phyloP scores from a whole-genome alignment of 169 alveolate genomes.

The Babesia ovata region DNA sequence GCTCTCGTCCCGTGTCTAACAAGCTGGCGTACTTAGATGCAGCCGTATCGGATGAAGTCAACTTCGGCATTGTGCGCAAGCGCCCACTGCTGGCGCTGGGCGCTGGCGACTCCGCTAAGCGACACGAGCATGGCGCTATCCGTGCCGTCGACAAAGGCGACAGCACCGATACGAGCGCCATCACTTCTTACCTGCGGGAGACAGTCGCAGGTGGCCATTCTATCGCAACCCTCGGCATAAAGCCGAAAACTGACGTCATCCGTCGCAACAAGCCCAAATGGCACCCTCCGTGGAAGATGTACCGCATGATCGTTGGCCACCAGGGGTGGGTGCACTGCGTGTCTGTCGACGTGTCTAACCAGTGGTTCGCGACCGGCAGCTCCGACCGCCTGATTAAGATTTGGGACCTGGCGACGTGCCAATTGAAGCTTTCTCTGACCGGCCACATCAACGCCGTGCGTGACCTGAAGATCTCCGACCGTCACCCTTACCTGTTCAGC shows the following conservation, averaged over 20 bases:
- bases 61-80: conserved; percentile 21
- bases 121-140: conserved; percentile 24
- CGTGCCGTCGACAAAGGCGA: conserved; percentile 25
- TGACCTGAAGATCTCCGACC: conserved; percentile 89
- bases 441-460: conserved; percentile 97
- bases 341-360: conserved; percentile 94
- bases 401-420: conserved; percentile 98
- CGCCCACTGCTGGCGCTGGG: conserved; percentile 43
- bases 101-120: conserved; percentile 1
- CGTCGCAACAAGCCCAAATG: conserved; percentile 81
- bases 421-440: conserved; percentile 92
- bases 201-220: conserved; percentile 69
- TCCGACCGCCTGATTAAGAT: conserved; percentile 96
- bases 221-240: conserved; percentile 69
- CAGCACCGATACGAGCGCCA: conserved; percentile 1
- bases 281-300: conserved; percentile 97
- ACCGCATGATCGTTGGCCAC: conserved; percentile 96
- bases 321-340: conserved; percentile 98
- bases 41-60: conserved; percentile 43
- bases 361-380: conserved; percentile 96
- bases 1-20: conserved; percentile 1
- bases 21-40: conserved; percentile 47
- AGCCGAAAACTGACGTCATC: conserved; percentile 66
- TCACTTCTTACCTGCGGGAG: conserved; percentile 43
- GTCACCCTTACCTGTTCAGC: conserved; percentile 97